These are phyloP conservation scores for Leccinum fibrillosum DNA, from an alignment of 768 basidiomycete genomes.

Conservation along the genomic window DNA sequence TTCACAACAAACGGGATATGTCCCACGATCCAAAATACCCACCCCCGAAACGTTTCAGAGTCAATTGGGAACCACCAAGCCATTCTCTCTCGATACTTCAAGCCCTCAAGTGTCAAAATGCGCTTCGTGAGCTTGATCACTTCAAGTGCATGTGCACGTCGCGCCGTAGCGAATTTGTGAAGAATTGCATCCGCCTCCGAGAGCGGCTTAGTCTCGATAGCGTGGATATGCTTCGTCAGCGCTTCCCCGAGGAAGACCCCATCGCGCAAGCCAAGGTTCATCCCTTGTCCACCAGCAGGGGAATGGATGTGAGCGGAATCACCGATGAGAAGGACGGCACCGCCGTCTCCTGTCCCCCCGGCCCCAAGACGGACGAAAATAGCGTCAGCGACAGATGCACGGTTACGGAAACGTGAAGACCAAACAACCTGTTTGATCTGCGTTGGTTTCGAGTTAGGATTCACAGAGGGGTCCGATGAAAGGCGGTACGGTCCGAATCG, in stretches of 20 bases:
- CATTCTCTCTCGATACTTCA: conserved; percentile 16
- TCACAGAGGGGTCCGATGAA: conserved; percentile 34
- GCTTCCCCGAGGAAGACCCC: conserved; percentile 43
- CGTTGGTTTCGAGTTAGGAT: conserved; percentile 25
- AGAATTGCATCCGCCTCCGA: conserved; percentile 31
- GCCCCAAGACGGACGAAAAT: conserved; percentile 32
- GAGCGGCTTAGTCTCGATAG: conserved; percentile 4
- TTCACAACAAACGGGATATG: conserved; percentile 15
- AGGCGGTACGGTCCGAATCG: conserved; percentile 35
- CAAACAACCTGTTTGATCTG: conserved; percentile 38
- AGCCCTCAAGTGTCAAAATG: conserved; percentile 24
- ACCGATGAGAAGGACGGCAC: conserved; percentile 32
- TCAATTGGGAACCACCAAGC: conserved; percentile 26
- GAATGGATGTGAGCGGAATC: conserved; percentile 54
- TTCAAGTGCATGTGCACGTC: conserved; percentile 39
- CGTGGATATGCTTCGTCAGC: conserved; percentile 34
- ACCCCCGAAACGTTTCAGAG: conserved; percentile 24
- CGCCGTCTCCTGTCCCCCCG: conserved; percentile 6
- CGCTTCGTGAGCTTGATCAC: conserved; percentile 42
- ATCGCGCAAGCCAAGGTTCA: conserved; percentile 56
- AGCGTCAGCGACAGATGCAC: conserved; percentile 40
- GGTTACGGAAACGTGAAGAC: conserved; percentile 46
- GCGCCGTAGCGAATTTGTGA: conserved; percentile 32
- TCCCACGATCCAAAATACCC: conserved; percentile 20
- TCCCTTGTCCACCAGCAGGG: conserved; percentile 51